A percentile compares a stretch with the other conserved stretches of the same genome.
Conservation (phyloP, 805 yeast species). For the Ogataea nonfermentans region DNA sequence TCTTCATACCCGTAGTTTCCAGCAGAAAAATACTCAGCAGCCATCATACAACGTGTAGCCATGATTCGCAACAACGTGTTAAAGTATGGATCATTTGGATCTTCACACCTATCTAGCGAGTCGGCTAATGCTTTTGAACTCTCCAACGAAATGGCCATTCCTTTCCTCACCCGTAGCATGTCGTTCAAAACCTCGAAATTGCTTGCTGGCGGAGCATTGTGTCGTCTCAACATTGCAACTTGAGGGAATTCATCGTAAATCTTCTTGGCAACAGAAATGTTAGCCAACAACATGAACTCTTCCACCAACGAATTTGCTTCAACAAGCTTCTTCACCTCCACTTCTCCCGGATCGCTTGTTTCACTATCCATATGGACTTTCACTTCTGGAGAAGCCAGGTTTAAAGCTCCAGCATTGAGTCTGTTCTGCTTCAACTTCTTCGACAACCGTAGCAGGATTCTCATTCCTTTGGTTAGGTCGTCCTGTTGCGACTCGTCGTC, state of each 20-base stretch:
- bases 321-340: conserved; percentile 80
- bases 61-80: conserved; percentile 90
- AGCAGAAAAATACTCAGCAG: conserved; percentile 94
- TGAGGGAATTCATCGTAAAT: conserved; percentile 94
- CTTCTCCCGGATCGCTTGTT: conserved; percentile 94
- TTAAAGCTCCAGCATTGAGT: conserved; percentile 92
- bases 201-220: conserved; percentile 94
- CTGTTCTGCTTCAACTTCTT: conserved; percentile 82
- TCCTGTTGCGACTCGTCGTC: conserved; percentile 77
- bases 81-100: conserved; percentile 81
- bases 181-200: conserved; percentile 89
- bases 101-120: conserved; percentile 84
- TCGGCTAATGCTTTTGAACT: conserved; percentile 91
- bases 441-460: conserved; percentile 75
- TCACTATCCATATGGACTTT: conserved; percentile 96
- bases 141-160: conserved; percentile 72
- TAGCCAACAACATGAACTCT: conserved; percentile 97
- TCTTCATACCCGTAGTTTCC: conserved; percentile 90
- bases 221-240: conserved; percentile 97
- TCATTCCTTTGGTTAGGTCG: conserved; percentile 85
- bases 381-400: conserved; percentile 96
- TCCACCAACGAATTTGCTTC: conserved; percentile 97
- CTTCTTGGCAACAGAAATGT: conserved; percentile 91
- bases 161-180: conserved; percentile 79
- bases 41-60: conserved; percentile 99